phyloP scores from a whole-genome alignment of 2,329 filamentous ascomycete species.

The Diaporthe batatas region DNA sequence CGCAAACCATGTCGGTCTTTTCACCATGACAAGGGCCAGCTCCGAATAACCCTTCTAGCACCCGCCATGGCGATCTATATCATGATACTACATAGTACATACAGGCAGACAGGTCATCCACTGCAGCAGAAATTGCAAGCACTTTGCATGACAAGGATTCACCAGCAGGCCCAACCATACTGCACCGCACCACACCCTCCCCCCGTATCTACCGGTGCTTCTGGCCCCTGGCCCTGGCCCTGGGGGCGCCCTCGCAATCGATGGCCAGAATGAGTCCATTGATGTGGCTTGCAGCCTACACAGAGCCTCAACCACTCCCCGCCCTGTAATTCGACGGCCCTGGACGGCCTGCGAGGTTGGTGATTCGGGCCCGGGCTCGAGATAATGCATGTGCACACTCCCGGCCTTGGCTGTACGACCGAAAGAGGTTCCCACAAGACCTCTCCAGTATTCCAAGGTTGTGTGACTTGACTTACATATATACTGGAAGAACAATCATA shows the following conservation, averaged over 20 bases:
- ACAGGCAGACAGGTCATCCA: neutral
- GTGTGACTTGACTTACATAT: neutral
- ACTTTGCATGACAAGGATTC: neutral
- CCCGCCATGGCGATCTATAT: neutral
- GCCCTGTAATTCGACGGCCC: neutral
- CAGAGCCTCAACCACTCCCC: constrained; percentile 4
- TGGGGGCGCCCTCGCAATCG: neutral
- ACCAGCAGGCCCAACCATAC: neutral
- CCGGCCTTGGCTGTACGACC: constrained; percentile 21
- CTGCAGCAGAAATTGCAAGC: constrained; percentile 13
- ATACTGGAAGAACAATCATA: neutral
- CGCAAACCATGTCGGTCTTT: constrained; percentile 18
- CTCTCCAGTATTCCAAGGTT: neutral
- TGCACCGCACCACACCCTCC: neutral
- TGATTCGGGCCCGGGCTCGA: neutral
- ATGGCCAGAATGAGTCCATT: constrained; percentile 3
- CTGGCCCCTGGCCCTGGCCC: neutral
- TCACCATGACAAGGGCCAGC: constrained; percentile 1
- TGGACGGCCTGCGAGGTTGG: neutral
- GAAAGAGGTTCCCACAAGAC: neutral
- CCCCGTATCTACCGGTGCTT: too few relatives aligned
- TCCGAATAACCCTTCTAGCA: neutral
- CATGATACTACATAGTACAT: too few relatives aligned
- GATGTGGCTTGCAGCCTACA: constrained; percentile 28
- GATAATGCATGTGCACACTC: neutral